Base-by-base conservation (phyloP, 495 filamentous ascomycete genomes). In the Evansstolkia leycettana region DNA sequence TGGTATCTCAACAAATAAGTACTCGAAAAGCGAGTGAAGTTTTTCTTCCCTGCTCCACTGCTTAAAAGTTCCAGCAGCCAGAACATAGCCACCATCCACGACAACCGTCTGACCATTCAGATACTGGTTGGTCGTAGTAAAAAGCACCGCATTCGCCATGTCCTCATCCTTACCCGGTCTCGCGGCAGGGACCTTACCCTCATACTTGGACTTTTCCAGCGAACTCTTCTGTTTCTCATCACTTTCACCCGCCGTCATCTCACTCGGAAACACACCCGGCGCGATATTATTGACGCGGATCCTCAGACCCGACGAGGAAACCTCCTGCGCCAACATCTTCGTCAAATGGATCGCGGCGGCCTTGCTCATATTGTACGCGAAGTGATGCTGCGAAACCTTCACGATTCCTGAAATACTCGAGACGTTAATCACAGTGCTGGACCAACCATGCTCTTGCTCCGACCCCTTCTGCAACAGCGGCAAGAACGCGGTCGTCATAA, bases 121-220 rank as follows among this genome's bases (percentile, higher is more conserved):
- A 36, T 79, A 81, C 55, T 76, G 72, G 40, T 78, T 79, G 5
- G 57, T 66, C 4, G 60, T 72, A n/a, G 65, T 50, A 36, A 70
- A 73, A 14, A 83, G 44, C 7, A 78, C 57, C 2, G 73, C 61
- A 52, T 65, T 65, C 1, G 74, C 78, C 76, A 81, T 82, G 39
- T 82, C 78, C 13, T 69, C 53, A 48, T 82, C 78, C 10, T 69
- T 67, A 0, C 78, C 77, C 0, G 75, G 74, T 8, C 78, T 52
- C 9, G 49, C 40, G 0, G 66, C 63, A 0, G 76, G 76, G 4
- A 78, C 55, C 42, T 63, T 65, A 14, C 51, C 56, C 35, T 59
- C 48, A 38, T 67, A 75, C 54, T 78, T 72, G 33, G 75, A 68
- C 31, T 61, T 58, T 0, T 65, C 59, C 2, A 83, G 40, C 7